A percentile compares a stretch with the other conserved stretches of the same genome.
phyloP scores from a whole-genome alignment of 2,329 filamentous ascomycete species.

The Huntiella savannae region DNA sequence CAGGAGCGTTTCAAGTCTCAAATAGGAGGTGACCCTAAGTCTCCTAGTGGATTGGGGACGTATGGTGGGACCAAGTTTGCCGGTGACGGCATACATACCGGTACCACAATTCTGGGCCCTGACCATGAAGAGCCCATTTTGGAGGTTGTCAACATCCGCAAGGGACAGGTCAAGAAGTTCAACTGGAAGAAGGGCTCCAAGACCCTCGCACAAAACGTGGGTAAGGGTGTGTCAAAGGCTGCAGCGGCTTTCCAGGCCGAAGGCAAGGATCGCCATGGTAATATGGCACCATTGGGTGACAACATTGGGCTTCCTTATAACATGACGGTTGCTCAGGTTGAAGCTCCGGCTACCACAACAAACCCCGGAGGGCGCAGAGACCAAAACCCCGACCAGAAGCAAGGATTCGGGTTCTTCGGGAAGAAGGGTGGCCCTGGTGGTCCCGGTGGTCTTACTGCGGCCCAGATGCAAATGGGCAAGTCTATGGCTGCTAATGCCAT shows the following conservation, averaged over 20 bases:
- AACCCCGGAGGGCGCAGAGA: slow-evolving; percentile 16
- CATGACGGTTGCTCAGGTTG: slow-evolving; percentile 39
- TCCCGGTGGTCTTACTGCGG: not conserved
- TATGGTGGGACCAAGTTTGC: slow-evolving; percentile 32
- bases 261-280: slow-evolving; percentile 30
- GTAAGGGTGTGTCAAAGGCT: slow-evolving; percentile 83
- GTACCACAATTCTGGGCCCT: slow-evolving; percentile 33
- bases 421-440: slow-evolving; percentile 23
- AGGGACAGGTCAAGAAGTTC: slow-evolving; percentile 87
- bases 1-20: slow-evolving; percentile 82
- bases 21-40: slow-evolving; percentile 28
- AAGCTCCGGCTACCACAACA: slow-evolving; percentile 23
- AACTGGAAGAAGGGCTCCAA: slow-evolving; percentile 98
- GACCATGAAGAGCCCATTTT: slow-evolving; percentile 48
- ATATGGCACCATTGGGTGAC: slow-evolving; percentile 35
- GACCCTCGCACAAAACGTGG: slow-evolving; percentile 81
- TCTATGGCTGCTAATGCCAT: slow-evolving; percentile 6
- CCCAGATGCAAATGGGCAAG: slow-evolving; percentile 6
- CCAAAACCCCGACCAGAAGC: slow-evolving; percentile 22
- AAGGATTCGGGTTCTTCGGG: slow-evolving; percentile 52
- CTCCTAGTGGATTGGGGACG: slow-evolving; percentile 37
- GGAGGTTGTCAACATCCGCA: slow-evolving; percentile 81
- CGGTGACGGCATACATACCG: slow-evolving; percentile 31
- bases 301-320: slow-evolving; percentile 53
- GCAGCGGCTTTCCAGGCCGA: slow-evolving; percentile 53